Conservation (phyloP, 2,329 filamentous ascomycete species). For the Fusarium subtropicale region DNA sequence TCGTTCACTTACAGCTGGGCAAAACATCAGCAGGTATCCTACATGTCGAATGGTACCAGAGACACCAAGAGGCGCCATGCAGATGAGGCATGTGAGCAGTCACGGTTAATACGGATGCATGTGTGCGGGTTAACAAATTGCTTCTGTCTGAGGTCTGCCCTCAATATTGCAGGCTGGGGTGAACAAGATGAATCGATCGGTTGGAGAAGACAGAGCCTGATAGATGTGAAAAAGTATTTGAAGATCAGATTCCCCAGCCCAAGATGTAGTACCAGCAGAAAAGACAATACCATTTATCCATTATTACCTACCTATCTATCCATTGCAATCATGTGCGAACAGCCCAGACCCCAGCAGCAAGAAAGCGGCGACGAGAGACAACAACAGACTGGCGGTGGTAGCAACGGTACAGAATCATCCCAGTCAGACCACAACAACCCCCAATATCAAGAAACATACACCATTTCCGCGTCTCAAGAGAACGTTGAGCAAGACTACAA, state of each 20-base stretch:
- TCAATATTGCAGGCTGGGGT: no score
- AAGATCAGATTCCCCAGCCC: background rate
- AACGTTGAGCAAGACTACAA: background rate
- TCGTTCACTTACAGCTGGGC: background rate
- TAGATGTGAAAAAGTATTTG: conserved; percentile 2
- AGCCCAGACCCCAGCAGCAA: background rate
- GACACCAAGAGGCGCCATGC: background rate
- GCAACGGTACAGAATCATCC: background rate
- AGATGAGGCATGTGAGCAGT: background rate
- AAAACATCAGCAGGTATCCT: background rate
- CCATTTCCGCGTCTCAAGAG: background rate
- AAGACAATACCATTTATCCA: background rate
- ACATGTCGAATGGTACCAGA: background rate
- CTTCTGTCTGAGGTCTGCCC: background rate
- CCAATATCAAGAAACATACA: background rate
- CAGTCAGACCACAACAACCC: background rate
- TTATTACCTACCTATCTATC: background rate
- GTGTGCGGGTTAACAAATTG: background rate
- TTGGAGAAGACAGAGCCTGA: background rate
- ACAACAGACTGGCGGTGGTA: background rate
- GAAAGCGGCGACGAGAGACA: background rate
- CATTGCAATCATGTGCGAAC: background rate
- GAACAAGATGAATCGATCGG: background rate
- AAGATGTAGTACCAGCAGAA: background rate
- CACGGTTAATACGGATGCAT: background rate